Conservation (phyloP, 2,329 filamentous ascomycete genomes). For the Fusarium liriodendri region DNA sequence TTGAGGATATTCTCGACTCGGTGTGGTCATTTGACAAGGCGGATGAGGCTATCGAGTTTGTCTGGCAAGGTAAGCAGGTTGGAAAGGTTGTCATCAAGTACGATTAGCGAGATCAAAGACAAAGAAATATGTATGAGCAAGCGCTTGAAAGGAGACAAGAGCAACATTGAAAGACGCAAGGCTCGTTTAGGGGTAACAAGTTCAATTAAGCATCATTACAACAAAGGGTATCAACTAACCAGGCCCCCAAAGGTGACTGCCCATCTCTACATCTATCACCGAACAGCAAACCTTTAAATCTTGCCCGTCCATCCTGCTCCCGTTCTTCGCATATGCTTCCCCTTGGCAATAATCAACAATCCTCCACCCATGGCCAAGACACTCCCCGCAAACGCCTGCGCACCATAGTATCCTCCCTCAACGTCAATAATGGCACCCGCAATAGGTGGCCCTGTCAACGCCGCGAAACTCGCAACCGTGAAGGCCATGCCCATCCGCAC, state of each 20-base stretch:
- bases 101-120: neutral
- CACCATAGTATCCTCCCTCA: slow-evolving; percentile 58
- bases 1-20: slow-evolving; percentile 53
- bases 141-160: neutral
- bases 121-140: neutral
- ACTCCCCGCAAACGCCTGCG: slow-evolving; percentile 61
- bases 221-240: neutral
- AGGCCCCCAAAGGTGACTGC: neutral
- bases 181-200: neutral
- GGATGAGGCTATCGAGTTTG: slow-evolving; percentile 54
- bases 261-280: neutral
- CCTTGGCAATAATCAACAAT: slow-evolving; percentile 54
- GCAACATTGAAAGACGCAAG: neutral
- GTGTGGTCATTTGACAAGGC: slow-evolving; percentile 52
- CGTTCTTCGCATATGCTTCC: slow-evolving; percentile 52
- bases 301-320: slow-evolving; percentile 54
- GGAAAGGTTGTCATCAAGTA: slow-evolving; percentile 52
- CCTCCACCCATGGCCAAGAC: slow-evolving; percentile 54
- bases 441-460: slow-evolving; percentile 64
- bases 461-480: slow-evolving; percentile 64
- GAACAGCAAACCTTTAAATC: slow-evolving; percentile 40
- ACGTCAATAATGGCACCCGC: slow-evolving; percentile 60
- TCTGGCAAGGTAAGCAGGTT: slow-evolving; percentile 57
- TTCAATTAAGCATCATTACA: neutral
- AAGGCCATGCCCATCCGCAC: slow-evolving; percentile 70